Base-by-base conservation (phyloP, 768 basidiomycete genomes). In the Pulveroboletus sp. region DNA sequence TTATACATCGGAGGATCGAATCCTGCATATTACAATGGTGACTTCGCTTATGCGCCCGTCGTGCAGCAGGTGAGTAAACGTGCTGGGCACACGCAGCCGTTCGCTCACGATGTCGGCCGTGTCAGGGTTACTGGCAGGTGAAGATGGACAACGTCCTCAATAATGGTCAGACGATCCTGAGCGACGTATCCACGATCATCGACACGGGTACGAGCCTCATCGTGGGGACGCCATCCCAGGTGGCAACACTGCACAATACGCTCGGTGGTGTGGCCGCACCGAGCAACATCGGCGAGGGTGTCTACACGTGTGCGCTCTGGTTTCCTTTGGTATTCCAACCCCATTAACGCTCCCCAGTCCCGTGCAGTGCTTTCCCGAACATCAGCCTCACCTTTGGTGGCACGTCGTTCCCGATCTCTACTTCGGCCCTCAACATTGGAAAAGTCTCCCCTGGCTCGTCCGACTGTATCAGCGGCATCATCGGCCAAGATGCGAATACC, bases 341-440 rank as follows among this genome's bases (percentile, higher is more conserved):
- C 23, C 38, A 39, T 39, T 24, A 16, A 39, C 9, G n/a, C 23
- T 20, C 26, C 17, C 20, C 16, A 41, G 40, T 41, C 26, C n/a
- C 24, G 17, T 41, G 40, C 26, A 13, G 17, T 13, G 16, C 24
- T n/a, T 41, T 41, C 12, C 40, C 40, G 24, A 41, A 41, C 26
- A 41, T 41, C 6, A 41, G 40, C 24, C 40, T 27, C 11, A 19
- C 40, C 6, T 41, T 39, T 5, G 5, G 9, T 6, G 38, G 38
- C 20, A 39, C 13, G 9, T 23, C 14, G 23, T 22, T 23, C 23
- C 3, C 14, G 7, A 16, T 39, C 23, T n/a, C 38, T 22, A 14
- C 20, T 0, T 19, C 0, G 8, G 4, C 51, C 26, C 64, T 74
- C 63, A 77, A 76, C 59, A 53, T 77, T 13, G 78, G 76, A 4